These are phyloP conservation scores for Salix koriyanagi DNA, from an alignment of 345 rosid genomes.

Conservation along the genomic window DNA sequence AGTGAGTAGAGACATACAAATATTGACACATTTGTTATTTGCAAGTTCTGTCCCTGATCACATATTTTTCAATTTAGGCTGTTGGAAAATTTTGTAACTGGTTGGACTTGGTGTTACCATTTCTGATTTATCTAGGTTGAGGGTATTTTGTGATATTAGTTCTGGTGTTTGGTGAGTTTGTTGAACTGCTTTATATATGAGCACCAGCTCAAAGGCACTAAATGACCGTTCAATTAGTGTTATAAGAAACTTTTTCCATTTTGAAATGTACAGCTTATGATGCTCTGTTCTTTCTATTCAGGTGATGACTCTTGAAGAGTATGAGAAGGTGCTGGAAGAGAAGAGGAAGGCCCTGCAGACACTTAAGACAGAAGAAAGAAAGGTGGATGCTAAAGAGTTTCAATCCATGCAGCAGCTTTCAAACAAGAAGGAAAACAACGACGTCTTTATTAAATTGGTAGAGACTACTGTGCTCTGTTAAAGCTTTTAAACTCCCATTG, in stretches of 20 bases:
- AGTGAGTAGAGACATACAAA: background rate
- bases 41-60: background rate
- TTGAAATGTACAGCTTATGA: background rate
- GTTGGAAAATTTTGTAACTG: background rate
- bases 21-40: background rate
- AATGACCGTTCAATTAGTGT: background rate
- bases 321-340: slow-evolving; percentile 49
- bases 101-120: background rate
- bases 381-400: slow-evolving; percentile 60
- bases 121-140: background rate
- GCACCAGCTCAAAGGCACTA: background rate
- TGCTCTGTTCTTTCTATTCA: background rate
- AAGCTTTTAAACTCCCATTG: background rate
- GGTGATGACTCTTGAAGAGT: slow-evolving; percentile 29
- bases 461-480: background rate
- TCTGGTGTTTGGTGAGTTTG: background rate
- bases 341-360: slow-evolving; percentile 56
- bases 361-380: slow-evolving; percentile 56
- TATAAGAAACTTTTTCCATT: background rate
- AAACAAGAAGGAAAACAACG: slow-evolving; percentile 53
- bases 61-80: background rate
- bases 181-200: background rate
- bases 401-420: slow-evolving; percentile 68
- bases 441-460: slow-evolving; percentile 57
- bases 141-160: background rate